phyloP scores from a whole-genome alignment of 805 yeast species.

The Yarrowia divulgata region DNA sequence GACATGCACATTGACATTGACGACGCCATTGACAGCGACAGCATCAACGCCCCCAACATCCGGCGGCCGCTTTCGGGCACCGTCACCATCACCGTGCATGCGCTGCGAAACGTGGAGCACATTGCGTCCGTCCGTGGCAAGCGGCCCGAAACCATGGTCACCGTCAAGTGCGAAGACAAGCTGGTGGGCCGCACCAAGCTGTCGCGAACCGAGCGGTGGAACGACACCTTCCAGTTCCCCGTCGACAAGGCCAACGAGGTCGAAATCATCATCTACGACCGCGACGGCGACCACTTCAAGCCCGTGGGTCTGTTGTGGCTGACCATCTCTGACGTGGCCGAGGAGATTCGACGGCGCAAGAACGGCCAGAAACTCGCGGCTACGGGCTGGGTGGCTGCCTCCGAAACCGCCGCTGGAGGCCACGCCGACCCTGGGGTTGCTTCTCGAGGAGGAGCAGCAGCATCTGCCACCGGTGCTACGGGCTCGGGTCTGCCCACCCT shows the following conservation, averaged over 20 bases:
- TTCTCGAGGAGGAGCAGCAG: background rate
- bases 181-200: conserved; percentile 77
- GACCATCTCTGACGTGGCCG: conserved; percentile 87
- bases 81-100: conserved; percentile 72
- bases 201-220: conserved; percentile 80
- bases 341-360: conserved; percentile 90
- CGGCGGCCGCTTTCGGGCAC: conserved; percentile 86
- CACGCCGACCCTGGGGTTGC: background rate
- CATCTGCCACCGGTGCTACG: background rate
- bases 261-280: conserved; percentile 87
- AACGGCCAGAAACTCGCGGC: conserved; percentile 73
- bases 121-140: conserved; percentile 82
- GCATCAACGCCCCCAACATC: conserved; percentile 71
- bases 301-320: conserved; percentile 97
- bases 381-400: conserved; percentile 75
- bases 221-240: conserved; percentile 78
- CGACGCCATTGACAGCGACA: conserved; percentile 69
- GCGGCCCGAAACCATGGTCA: conserved; percentile 79
- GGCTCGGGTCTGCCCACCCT: conserved; percentile 7
- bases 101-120: conserved; percentile 90
- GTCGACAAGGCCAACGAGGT: conserved; percentile 93
- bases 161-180: conserved; percentile 87
- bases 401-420: conserved; percentile 3
- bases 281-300: conserved; percentile 65
- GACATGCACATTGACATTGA: conserved; percentile 78